These are phyloP conservation scores for Candida michaelii DNA, from an alignment of 805 yeast genomes.

Conservation along the genomic window DNA sequence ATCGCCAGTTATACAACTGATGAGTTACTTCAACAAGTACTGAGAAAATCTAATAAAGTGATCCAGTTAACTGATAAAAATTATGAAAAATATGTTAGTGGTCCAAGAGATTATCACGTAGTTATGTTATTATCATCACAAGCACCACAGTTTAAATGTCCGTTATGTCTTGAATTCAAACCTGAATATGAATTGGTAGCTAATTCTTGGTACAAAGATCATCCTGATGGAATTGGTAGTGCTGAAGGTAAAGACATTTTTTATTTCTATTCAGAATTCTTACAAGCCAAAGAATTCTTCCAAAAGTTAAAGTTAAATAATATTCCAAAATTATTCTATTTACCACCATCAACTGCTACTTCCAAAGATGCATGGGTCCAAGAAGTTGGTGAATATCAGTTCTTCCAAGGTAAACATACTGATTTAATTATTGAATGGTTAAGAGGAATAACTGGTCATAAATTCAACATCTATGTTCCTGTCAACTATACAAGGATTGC, in stretches of 20 bases:
- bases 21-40: constrained; percentile 22
- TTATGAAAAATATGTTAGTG: constrained; percentile 54
- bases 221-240: constrained; percentile 44
- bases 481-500: constrained; percentile 41
- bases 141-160: constrained; percentile 72
- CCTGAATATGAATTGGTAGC: constrained; percentile 67
- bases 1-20: constrained; percentile 20
- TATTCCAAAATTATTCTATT: constrained; percentile 76
- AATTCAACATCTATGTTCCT: constrained; percentile 39
- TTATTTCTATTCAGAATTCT: constrained; percentile 76
- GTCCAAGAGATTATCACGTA: constrained; percentile 69
- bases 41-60: constrained; percentile 18
- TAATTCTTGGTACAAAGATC: constrained; percentile 52
- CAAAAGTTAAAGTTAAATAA: constrained; percentile 55
- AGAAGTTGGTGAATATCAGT: constrained; percentile 43
- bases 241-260: constrained; percentile 41
- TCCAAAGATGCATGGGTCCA: constrained; percentile 27
- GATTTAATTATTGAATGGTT: constrained; percentile 39
- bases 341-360: constrained; percentile 47
- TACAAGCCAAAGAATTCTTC: constrained; percentile 53
- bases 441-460: constrained; percentile 28
- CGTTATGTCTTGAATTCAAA: constrained; percentile 64
- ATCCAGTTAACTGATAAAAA: constrained; percentile 55
- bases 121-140: constrained; percentile 72
- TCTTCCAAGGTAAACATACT: constrained; percentile 45